A percentile compares a stretch with the other conserved stretches of the same genome.
phyloP scores from a whole-genome alignment of 495 filamentous ascomycete genomes.

The Penicillium riverlandense region DNA sequence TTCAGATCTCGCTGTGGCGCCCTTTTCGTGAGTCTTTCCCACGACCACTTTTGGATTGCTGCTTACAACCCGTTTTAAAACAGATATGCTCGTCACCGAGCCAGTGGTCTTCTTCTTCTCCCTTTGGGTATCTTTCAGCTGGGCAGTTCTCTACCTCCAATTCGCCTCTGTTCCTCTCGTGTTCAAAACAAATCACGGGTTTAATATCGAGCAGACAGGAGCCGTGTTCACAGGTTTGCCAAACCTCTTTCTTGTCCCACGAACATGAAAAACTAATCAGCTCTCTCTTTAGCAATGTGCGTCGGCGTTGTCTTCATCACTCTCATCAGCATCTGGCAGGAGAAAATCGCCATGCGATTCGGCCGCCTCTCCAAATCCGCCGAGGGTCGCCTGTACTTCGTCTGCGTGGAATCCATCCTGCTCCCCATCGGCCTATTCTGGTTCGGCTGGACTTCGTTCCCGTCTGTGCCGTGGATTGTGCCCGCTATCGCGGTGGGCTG shows the following conservation, averaged over 20 bases:
- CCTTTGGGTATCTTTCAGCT: conserved; percentile 82
- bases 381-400: conserved; percentile 77
- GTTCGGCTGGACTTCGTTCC: conserved; percentile 68
- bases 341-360: conserved; percentile 37
- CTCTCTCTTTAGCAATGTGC: conserved; percentile 46
- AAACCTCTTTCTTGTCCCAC: too few relatives aligned
- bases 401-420: conserved; percentile 62
- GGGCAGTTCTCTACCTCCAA: conserved; percentile 83
- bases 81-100: conserved; percentile 75
- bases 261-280: background rate
- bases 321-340: conserved; percentile 69
- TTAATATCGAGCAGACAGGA: conserved; percentile 58
- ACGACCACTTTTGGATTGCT: background rate
- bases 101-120: conserved; percentile 95
- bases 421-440: conserved; percentile 76
- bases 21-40: conserved; percentile 56
- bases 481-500: conserved; percentile 64
- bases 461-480: conserved; percentile 67
- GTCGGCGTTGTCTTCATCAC: conserved; percentile 64
- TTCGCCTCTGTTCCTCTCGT: conserved; percentile 74
- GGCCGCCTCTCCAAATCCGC: conserved; percentile 48
- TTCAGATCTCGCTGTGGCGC: conserved; percentile 63
- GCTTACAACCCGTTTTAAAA: background rate
- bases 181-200: conserved; percentile 62
- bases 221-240: conserved; percentile 60